Evolutionary conservation across 1,139 yeast species (phyloP).

Genomic region (Protomyces macrosporus): DNA sequence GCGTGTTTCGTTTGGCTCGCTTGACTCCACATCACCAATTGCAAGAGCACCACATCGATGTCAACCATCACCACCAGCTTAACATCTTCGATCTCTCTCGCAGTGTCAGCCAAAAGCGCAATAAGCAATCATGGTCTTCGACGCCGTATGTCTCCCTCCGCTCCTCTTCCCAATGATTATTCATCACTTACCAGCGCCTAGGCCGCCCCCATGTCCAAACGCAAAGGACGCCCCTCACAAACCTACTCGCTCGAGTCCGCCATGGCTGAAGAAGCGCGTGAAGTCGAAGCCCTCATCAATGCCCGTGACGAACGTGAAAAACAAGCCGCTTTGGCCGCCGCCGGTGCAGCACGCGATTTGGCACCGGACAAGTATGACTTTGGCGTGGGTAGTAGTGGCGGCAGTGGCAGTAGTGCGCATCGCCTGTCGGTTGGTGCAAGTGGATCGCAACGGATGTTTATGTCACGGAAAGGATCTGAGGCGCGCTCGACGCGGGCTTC

Average conservation of each 20-base stretch:
- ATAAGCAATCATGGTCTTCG: slow-evolving; percentile 14
- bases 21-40: no score
- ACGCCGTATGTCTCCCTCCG: background rate
- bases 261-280: slow-evolving; percentile 25
- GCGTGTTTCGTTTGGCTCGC: no score
- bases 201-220: slow-evolving; percentile 2
- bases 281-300: slow-evolving; percentile 22
- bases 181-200: background rate
- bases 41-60: no score
- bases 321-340: background rate
- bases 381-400: background rate
- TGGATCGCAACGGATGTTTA: slow-evolving; percentile 6
- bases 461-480: background rate
- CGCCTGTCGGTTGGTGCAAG: background rate
- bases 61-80: no score
- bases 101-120: background rate
- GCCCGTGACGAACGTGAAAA: slow-evolving; percentile 14
- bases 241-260: slow-evolving; percentile 15
- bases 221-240: slow-evolving; percentile 14
- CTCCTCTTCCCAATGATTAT: background rate
- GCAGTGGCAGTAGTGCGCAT: background rate
- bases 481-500: slow-evolving; percentile 2
- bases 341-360: background rate
- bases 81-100: no score
- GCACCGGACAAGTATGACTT: slow-evolving; percentile 1